These are phyloP conservation scores for Byssothecium circinans DNA, from an alignment of 2,329 filamentous ascomycete species.

Conservation along the genomic window DNA sequence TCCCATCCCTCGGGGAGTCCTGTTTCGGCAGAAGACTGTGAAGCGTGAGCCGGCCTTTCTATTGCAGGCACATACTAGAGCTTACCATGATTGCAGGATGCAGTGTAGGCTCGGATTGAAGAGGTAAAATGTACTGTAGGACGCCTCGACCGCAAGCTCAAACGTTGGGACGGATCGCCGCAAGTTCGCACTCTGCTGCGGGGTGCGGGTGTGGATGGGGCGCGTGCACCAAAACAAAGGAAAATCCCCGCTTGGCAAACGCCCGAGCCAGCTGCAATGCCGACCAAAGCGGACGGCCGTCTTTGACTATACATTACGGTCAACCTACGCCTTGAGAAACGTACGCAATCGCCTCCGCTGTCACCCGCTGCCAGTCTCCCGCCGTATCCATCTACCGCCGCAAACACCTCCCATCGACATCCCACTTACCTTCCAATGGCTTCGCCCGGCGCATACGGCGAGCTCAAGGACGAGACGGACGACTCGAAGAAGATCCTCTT, in stretches of 20 bases:
- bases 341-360: too few relatives aligned
- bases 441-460: constrained; percentile 37
- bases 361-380: too few relatives aligned
- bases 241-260: not conserved
- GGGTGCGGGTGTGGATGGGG: constrained; percentile 19
- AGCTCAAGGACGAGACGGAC: constrained; percentile 45
- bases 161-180: constrained; percentile 20
- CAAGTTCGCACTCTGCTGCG: constrained; percentile 19
- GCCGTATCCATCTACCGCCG: not conserved
- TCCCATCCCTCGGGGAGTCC: constrained; percentile 89
- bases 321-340: too few relatives aligned
- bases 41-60: constrained; percentile 6
- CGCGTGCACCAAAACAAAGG: constrained; percentile 12
- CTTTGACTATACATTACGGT: not conserved
- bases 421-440: constrained; percentile 29
- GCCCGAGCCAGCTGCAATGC: not conserved
- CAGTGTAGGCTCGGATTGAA: not conserved
- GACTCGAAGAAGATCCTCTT: constrained; percentile 73
- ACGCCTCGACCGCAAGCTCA: not conserved
- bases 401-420: not conserved
- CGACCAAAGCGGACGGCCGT: not conserved
- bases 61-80: constrained; percentile 6
- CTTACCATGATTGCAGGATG: constrained; percentile 32
- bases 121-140: not conserved
- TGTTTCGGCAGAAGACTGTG: constrained; percentile 35